Percentiles rank a stretch among this genome's conserved stretches.
These are phyloP conservation scores for Macadamia tetraphylla DNA, from an alignment of 164 flowering plant species.

Conservation along the genomic window DNA sequence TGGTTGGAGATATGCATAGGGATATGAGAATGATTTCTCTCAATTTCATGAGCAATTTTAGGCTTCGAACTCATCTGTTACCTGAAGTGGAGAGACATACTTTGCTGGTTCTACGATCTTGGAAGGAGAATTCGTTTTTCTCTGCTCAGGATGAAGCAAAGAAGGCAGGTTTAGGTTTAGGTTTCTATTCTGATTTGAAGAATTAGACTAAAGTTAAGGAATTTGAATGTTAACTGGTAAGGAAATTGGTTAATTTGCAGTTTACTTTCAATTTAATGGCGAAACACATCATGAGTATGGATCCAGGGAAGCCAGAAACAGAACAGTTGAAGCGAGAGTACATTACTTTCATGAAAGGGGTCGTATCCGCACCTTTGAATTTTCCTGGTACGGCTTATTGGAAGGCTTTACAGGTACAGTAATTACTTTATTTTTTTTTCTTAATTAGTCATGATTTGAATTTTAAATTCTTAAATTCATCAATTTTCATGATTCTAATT, in stretches of 20 bases:
- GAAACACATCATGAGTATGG: constrained; percentile 87
- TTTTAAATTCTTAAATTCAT: not conserved
- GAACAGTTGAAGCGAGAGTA: constrained; percentile 82
- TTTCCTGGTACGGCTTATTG: constrained; percentile 85
- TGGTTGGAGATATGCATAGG: constrained; percentile 90
- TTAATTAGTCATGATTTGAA: no score
- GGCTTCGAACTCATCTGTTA: constrained; percentile 59
- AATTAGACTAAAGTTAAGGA: no score
- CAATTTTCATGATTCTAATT: not conserved
- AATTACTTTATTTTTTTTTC: not conserved
- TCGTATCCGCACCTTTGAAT: constrained; percentile 81
- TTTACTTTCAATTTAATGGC: constrained; percentile 96
- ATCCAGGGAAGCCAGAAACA: constrained; percentile 69
- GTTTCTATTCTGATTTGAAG: not conserved
- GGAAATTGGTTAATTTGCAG: constrained; percentile 26
- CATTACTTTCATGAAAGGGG: constrained; percentile 95
- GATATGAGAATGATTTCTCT: constrained; percentile 81
- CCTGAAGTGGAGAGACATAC: constrained; percentile 67
- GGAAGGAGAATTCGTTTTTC: constrained; percentile 48
- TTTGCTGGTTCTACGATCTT: constrained; percentile 54
- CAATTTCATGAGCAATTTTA: constrained; percentile 68
- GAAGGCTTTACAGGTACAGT: constrained; percentile 61
- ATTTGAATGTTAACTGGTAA: no score
- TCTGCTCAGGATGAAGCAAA: constrained; percentile 95
- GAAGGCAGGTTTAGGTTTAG: constrained; percentile 37